Evolutionary conservation across 2,329 filamentous ascomycete species (phyloP).

Genomic region (Microascus cirrosus): DNA sequence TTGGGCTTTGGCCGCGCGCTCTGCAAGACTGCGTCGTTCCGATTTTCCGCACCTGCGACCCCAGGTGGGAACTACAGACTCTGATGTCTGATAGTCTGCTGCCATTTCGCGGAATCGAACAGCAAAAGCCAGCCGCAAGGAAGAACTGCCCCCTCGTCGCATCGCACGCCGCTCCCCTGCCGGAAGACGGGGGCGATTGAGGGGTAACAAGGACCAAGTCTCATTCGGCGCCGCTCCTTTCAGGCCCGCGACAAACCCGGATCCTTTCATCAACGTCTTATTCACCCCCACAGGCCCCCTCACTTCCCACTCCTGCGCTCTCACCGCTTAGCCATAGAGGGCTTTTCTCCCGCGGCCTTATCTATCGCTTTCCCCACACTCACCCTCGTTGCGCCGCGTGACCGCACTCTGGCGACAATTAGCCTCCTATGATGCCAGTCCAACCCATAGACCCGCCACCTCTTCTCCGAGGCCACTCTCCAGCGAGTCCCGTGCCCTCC

Average conservation of each 20-base stretch:
- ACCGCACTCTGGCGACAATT: background rate
- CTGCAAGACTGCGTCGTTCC: background rate
- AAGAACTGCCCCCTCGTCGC: background rate
- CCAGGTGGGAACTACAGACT: background rate
- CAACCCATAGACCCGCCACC: conserved; percentile 38
- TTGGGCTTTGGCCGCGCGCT: background rate
- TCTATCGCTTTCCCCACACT: background rate
- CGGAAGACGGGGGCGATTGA: conserved; percentile 2
- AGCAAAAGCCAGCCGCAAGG: background rate
- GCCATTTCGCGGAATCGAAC: background rate
- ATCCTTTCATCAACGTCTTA: background rate
- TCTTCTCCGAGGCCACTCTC: conserved; percentile 16
- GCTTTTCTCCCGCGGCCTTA: background rate
- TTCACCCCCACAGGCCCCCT: conserved; percentile 1
- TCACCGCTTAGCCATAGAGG: background rate
- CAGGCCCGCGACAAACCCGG: background rate
- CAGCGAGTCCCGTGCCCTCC: conserved; percentile 7
- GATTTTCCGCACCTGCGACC: background rate
- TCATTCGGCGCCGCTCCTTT: background rate
- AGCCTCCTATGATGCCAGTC: conserved; percentile 36
- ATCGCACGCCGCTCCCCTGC: background rate
- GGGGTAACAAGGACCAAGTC: conserved; percentile 2
- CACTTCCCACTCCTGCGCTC: background rate
- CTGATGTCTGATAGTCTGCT: background rate
- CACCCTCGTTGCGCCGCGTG: background rate